Evolutionary conservation across 805 yeast species (phyloP).

Genomic region (Kluyveromyces dobzhanskii): DNA sequence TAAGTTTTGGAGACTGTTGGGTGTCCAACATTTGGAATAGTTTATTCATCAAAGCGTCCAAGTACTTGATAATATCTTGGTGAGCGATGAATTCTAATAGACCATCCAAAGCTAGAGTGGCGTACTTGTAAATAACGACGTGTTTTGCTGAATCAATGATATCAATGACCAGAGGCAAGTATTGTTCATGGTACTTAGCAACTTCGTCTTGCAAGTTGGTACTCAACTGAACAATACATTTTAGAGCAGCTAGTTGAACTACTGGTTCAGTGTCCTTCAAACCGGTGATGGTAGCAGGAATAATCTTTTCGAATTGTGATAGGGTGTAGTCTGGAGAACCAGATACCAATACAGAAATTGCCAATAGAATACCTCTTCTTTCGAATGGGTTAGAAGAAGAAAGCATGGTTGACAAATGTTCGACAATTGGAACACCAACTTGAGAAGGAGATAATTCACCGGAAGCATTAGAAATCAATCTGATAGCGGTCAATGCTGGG

Average conservation of each 20-base stretch:
- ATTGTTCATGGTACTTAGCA: constrained; percentile 73
- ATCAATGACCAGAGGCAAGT: constrained; percentile 78
- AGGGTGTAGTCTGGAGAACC: constrained; percentile 94
- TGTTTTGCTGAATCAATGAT: constrained; percentile 82
- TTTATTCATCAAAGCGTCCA: constrained; percentile 86
- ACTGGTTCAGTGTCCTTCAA: constrained; percentile 64
- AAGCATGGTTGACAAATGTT: constrained; percentile 48
- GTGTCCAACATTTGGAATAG: constrained; percentile 73
- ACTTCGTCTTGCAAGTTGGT: constrained; percentile 77
- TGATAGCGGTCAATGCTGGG: constrained; percentile 68
- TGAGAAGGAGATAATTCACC: constrained; percentile 88
- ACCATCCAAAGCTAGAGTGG: constrained; percentile 86
- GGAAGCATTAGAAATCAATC: constrained; percentile 71
- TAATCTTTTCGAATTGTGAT: constrained; percentile 61
- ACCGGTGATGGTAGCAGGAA: constrained; percentile 67
- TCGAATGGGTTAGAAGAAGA: constrained; percentile 60
- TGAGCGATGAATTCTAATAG: constrained; percentile 84
- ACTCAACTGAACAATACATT: constrained; percentile 69
- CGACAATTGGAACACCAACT: constrained; percentile 72
- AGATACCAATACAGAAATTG: constrained; percentile 73
- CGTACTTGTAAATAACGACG: constrained; percentile 78
- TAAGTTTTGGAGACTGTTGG: constrained; percentile 63
- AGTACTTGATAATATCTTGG: constrained; percentile 71
- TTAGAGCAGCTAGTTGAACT: constrained; percentile 81
- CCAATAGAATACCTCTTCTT: constrained; percentile 79